Evolutionary conservation across 2,329 filamentous ascomycete genomes (phyloP), one percentile per base, ranked within the genome.

Genomic region (Apiospora phragmitis): DNA sequence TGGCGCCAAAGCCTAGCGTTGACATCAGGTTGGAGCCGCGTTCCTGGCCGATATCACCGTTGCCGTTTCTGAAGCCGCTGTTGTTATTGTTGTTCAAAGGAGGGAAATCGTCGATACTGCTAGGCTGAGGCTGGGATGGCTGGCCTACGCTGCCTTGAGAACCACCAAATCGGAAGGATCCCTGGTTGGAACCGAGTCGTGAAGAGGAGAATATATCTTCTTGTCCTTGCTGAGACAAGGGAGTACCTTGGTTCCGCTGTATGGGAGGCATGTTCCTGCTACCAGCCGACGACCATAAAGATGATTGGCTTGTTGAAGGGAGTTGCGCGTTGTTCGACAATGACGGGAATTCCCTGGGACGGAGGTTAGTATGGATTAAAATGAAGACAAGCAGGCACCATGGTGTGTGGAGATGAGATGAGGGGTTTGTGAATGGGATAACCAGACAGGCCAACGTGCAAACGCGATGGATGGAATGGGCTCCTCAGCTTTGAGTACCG

Each of bases 291-390:
- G 87, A 85, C 88, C 88, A 90, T 80, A 90, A 83, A 6, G 87
- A 87, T 18, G 84, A 81, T 72, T 85, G 85, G 65, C 78, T 85
- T 8, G 84, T 79, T 71, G 80, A 86, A 38, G 85, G 81, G 59
- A 89, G 79, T 76, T 89, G 87, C 62, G 88, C 83, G 73, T 87
- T 90, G 76, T 89, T 90, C 68, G 89, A 91, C 74, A 92, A 80
- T 29, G 89, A 90, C 11, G 90, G 90, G 69, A 92, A 92, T 77
- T 92, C 90, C 72, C 90, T 92, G 6, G 24, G 12, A 14, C 8
- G 4, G 26, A 67, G 29, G 41, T 67, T 6, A 67, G 65, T 21
- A 67, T 21, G 18, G 29, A 16, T 45, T 21, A 18, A 12, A 4
- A 26, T 45, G 38, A 67, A 29, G 26, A 45, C 14, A 29, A 43